These are phyloP conservation scores for Gnaphalium uliginosum DNA, from an alignment of 129 eudicot species.

Conservation along the genomic window DNA sequence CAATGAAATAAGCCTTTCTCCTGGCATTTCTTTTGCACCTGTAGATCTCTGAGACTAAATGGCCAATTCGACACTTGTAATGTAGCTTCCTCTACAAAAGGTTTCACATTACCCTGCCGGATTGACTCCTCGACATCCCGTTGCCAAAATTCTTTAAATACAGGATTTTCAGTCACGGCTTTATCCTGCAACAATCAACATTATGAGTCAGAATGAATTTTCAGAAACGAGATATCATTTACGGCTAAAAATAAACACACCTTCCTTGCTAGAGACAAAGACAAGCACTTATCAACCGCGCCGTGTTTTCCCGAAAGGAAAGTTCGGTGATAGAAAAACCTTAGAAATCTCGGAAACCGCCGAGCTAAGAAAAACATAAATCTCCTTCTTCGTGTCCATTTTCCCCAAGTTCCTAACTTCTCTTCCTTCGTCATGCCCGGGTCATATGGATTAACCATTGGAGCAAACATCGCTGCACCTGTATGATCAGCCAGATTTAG, in stretches of 20 bases:
- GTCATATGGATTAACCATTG: constrained; percentile 89
- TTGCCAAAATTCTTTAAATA: constrained; percentile 73
- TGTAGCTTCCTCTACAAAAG: constrained; percentile 77
- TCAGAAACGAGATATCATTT: neutral
- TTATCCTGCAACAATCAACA: constrained; percentile 55
- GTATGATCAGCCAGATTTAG: constrained; percentile 22
- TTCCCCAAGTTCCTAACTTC: constrained; percentile 59
- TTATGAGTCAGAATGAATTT: constrained; percentile 8
- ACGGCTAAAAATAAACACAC: constrained; percentile 35
- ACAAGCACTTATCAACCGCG: constrained; percentile 67
- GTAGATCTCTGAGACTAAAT: constrained; percentile 33
- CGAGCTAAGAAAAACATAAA: constrained; percentile 71
- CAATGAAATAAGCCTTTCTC: constrained; percentile 69
- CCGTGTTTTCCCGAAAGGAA: constrained; percentile 94
- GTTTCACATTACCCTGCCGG: constrained; percentile 39
- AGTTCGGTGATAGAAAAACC: constrained; percentile 61
- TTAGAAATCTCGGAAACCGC: constrained; percentile 63
- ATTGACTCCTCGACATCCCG: constrained; percentile 57
- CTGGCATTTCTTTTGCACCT: constrained; percentile 65
- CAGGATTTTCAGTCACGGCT: constrained; percentile 46
- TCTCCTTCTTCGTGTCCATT: constrained; percentile 72
- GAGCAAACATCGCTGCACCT: constrained; percentile 91
- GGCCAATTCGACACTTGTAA: constrained; percentile 80
- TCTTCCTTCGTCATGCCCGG: constrained; percentile 78
- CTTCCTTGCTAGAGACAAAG: constrained; percentile 61